Percentiles rank a stretch among this genome's conserved stretches.
Evolutionary conservation across 2,329 filamentous ascomycete species (phyloP).

Genomic region (Rutstroemia sp.): DNA sequence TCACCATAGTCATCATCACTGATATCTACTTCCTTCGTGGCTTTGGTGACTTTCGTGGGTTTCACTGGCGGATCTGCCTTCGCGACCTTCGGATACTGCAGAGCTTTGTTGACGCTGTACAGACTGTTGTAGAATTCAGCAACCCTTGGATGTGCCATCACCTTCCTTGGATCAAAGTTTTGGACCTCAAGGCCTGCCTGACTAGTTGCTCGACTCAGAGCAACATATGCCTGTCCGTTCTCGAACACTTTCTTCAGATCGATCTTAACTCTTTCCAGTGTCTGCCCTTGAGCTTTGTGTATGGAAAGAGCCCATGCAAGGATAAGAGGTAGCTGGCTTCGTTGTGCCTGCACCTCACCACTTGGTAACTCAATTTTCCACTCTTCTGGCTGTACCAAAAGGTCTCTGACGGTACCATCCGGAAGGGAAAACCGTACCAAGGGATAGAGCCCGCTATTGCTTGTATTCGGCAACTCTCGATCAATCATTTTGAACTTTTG

Average conservation of each 20-base stretch:
- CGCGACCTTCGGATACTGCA: conserved; percentile 26
- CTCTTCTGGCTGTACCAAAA: conserved; percentile 78
- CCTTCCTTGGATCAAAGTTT: conserved; percentile 81
- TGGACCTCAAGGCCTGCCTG: conserved; percentile 83
- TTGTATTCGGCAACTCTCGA: conserved; percentile 26
- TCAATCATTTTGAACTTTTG: conserved; percentile 31
- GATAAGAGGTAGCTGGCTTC: conserved; percentile 78
- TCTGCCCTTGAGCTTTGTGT: conserved; percentile 96
- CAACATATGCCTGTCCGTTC: conserved; percentile 96
- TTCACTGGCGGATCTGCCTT: conserved; percentile 7
- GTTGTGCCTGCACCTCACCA: conserved; percentile 85
- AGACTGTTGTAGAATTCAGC: conserved; percentile 78
- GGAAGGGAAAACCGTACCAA: conserved; percentile 76
- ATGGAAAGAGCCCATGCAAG: conserved; percentile 96
- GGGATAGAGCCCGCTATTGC: conserved; percentile 58
- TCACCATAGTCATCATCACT: background rate
- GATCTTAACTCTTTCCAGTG: conserved; percentile 80
- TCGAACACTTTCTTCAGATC: conserved; percentile 90
- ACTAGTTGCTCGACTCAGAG: conserved; percentile 82
- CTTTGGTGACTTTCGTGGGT: background rate
- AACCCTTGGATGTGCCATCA: conserved; percentile 89
- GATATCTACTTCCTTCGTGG: background rate
- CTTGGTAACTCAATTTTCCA: conserved; percentile 98
- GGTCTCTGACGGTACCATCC: conserved; percentile 66
- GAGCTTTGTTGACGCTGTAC: conserved; percentile 57